A percentile compares a stretch with the other conserved stretches of the same genome.
These are phyloP conservation scores for Penicillium sp. DNA, from an alignment of 2,329 filamentous ascomycete genomes.

Conservation along the genomic window DNA sequence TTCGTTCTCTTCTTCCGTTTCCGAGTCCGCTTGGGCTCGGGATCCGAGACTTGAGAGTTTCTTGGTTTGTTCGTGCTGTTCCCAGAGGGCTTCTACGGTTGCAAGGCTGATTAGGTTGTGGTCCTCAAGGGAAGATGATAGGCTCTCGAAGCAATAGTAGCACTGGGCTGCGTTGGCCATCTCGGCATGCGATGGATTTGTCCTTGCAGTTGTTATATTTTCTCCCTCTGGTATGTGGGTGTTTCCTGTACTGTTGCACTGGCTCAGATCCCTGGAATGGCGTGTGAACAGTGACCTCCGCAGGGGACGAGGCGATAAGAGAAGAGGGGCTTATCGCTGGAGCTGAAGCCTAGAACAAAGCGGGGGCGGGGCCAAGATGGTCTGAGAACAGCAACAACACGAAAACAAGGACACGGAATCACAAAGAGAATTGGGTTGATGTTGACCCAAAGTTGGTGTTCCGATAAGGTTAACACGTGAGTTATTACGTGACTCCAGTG, in stretches of 20 bases:
- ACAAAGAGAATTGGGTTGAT: not conserved
- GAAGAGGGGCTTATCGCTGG: not conserved
- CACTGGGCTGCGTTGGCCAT: conserved; percentile 90
- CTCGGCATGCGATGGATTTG: not conserved
- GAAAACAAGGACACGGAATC: not conserved
- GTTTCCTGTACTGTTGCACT: not conserved
- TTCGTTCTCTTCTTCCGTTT: conserved; percentile 32
- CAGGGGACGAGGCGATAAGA: not conserved
- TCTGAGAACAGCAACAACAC: conserved; percentile 3
- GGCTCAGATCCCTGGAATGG: conserved; percentile 7
- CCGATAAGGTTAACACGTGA: not conserved
- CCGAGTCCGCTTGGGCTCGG: conserved; percentile 25
- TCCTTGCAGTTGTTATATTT: not conserved
- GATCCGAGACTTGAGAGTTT: conserved; percentile 37
- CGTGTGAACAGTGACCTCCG: conserved; percentile 4
- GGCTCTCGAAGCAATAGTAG: conserved; percentile 86
- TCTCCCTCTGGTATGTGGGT: not conserved
- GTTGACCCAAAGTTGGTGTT: not conserved
- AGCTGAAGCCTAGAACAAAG: conserved; percentile 4
- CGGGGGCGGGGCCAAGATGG: not conserved
- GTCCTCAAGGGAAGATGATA: conserved; percentile 71
- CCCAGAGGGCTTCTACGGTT: conserved; percentile 70
- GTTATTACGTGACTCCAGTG: not conserved
- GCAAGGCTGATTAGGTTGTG: conserved; percentile 66
- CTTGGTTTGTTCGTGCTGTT: conserved; percentile 48